Evolutionary conservation across 2,329 filamentous ascomycete genomes (phyloP), one percentile per base, ranked within the genome.

Genomic region (Botrytis paeoniae): DNA sequence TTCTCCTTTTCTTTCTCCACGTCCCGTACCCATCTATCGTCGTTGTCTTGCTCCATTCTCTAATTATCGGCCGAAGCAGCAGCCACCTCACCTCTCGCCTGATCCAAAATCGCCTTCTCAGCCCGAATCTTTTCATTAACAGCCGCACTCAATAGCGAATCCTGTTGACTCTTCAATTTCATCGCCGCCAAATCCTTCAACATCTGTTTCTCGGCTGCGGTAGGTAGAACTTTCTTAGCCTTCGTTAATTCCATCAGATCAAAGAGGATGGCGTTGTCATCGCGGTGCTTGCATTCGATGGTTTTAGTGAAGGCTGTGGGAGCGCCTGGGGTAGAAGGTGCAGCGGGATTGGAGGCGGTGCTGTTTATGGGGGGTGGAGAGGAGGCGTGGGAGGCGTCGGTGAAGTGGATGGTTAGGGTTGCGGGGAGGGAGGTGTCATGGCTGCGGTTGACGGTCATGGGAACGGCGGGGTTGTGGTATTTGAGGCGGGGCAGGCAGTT

Each of bases 391-490:
- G 72, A 37, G 35, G 77, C 60, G 32, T 83, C 84, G 73, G 78
- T 85, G 78, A 91, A 88, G 83, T 91, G 91, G 78, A 95, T 85
- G 74, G 88, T 89, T 83, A 94, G 85, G 64, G 84, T 86, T 22
- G 92, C 88, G 10, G 87, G 84, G 35, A 85, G 85, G 7, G 84
- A 81, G 77, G 89, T 85, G 62, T 90, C 83, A 54, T 81, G 79
- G 75, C 88, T 90, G 74, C 93, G 92, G 82, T 92, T 91, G 78
- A 97, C 89, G 74, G 93, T 90, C 88, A 98, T 97, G 61, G 92
- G 89, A 63, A 98, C 83, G 20, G 89, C 84, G 0, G 96, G 96
- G 82, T 99, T 99, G 86, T 97, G 92, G 85, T 91, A 99, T 86
- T 99, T 98, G 77, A 99, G 86, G 73, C 93, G 89, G 35, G 93